Evolutionary conservation across 1,139 yeast species (phyloP).

Genomic region (Yamadazyma trypodendri): DNA sequence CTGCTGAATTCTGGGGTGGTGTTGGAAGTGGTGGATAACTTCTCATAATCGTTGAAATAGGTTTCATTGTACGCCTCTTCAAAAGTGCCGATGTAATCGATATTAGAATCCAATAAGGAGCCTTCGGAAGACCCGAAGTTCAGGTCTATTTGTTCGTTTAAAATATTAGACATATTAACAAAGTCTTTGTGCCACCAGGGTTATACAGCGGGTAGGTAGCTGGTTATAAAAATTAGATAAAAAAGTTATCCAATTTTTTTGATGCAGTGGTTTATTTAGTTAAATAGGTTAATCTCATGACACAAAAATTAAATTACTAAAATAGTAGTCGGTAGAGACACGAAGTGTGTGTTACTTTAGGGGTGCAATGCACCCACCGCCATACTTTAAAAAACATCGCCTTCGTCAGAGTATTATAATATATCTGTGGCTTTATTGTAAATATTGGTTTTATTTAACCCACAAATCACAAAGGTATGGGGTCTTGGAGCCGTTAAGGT

Average conservation of each 20-base stretch:
- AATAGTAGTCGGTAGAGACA: not conserved
- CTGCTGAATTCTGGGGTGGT: constrained; percentile 15
- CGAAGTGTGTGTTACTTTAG: too few species aligned
- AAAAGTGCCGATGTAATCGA: constrained; percentile 6
- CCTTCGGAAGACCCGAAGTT: not conserved
- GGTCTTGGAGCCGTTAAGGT: too few species aligned
- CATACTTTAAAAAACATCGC: not conserved
- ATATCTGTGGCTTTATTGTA: too few species aligned
- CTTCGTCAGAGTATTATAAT: too few species aligned
- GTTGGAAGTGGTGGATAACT: constrained; percentile 8
- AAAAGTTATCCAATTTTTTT: constrained; percentile 1
- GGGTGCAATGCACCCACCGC: constrained; percentile 1
- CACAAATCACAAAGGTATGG: too few species aligned
- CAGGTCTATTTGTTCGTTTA: constrained; percentile 1
- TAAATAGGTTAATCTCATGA: constrained; percentile 5
- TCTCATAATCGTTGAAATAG: constrained; percentile 1
- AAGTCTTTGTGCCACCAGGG: too few species aligned
- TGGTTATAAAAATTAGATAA: not conserved
- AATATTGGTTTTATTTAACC: too few species aligned
- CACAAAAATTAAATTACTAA: constrained; percentile 4
- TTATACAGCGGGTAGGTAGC: not conserved
- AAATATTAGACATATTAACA: constrained; percentile 1
- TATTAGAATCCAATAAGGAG: constrained; percentile 4
- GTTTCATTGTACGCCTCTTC: constrained; percentile 1
- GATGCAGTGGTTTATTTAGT: constrained; percentile 1